Conservation (phyloP, 495 filamentous ascomycete genomes). For the Xylaria scruposa region DNA sequence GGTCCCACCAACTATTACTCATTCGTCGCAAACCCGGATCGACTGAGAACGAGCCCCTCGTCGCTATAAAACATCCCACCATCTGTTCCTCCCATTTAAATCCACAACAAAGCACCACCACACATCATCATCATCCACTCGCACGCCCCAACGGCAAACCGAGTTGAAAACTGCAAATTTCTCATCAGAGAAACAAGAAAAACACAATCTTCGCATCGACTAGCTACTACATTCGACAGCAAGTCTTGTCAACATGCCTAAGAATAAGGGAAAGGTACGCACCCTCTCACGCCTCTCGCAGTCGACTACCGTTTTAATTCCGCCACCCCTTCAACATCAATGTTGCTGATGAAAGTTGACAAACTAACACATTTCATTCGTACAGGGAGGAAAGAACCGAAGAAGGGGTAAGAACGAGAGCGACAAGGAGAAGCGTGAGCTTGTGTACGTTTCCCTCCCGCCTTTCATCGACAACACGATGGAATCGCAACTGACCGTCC, state of each 20-base stretch:
- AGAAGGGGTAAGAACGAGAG: conserved; percentile 99
- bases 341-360: conserved; percentile 7
- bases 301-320: conserved; percentile 29
- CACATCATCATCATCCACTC: conserved; percentile 15
- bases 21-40: conserved; percentile 13
- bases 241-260: conserved; percentile 72
- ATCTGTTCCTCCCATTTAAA: conserved; percentile 17
- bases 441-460: conserved; percentile 45
- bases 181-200: conserved; percentile 14
- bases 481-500: conserved; percentile 1
- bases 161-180: neutral
- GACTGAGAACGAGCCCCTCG: conserved; percentile 24
- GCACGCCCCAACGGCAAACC: neutral
- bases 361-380: conserved; percentile 18
- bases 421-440: conserved; percentile 96
- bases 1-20: conserved; percentile 9
- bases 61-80: conserved; percentile 28
- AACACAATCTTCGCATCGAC: neutral
- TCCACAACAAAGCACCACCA: conserved; percentile 19
- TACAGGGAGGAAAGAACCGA: conserved; percentile 96
- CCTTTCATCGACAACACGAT: neutral
- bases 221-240: neutral
- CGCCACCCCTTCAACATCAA: conserved; percentile 31
- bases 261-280: conserved; percentile 97
- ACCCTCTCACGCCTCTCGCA: neutral